These are phyloP conservation scores for Centrapalus pauciflorus DNA, from an alignment of 129 eudicot genomes.

Conservation along the genomic window DNA sequence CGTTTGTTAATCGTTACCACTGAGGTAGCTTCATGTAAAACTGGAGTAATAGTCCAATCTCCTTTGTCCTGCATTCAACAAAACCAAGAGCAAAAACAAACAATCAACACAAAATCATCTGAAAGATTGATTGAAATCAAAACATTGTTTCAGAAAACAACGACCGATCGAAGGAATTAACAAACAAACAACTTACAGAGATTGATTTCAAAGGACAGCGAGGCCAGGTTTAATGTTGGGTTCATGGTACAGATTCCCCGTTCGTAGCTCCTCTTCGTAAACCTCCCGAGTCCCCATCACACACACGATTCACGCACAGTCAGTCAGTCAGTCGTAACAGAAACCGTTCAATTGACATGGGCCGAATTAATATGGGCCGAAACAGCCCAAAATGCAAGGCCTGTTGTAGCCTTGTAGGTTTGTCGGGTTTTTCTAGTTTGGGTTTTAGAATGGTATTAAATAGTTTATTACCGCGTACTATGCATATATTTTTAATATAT, in stretches of 20 bases:
- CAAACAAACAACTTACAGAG: constrained; percentile 22
- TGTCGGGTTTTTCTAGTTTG: too few species aligned
- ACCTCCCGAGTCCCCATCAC: constrained; percentile 75
- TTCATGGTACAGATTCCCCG: constrained; percentile 57
- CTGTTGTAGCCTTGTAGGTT: too few species aligned
- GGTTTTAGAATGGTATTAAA: too few species aligned
- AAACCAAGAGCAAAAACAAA: neutral
- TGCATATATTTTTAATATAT: too few species aligned
- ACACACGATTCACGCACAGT: neutral
- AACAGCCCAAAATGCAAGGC: too few species aligned
- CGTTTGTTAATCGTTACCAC: constrained; percentile 46
- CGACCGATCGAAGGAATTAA: neutral
- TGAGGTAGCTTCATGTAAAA: constrained; percentile 56
- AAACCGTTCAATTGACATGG: too few species aligned
- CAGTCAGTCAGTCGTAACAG: too few species aligned
- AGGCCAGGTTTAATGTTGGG: constrained; percentile 75
- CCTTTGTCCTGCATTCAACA: constrained; percentile 32
- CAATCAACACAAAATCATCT: neutral
- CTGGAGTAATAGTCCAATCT: constrained; percentile 58
- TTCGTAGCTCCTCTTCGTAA: constrained; percentile 62
- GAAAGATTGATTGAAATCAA: constrained; percentile 1
- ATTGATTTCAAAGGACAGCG: constrained; percentile 44
- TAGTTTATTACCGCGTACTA: too few species aligned
- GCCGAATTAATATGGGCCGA: too few species aligned
- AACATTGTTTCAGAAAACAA: neutral